Percentiles rank a stretch among this genome's conserved stretches.
Conservation (phyloP, 495 filamentous ascomycete species). For the Penicillium crystallinum region DNA sequence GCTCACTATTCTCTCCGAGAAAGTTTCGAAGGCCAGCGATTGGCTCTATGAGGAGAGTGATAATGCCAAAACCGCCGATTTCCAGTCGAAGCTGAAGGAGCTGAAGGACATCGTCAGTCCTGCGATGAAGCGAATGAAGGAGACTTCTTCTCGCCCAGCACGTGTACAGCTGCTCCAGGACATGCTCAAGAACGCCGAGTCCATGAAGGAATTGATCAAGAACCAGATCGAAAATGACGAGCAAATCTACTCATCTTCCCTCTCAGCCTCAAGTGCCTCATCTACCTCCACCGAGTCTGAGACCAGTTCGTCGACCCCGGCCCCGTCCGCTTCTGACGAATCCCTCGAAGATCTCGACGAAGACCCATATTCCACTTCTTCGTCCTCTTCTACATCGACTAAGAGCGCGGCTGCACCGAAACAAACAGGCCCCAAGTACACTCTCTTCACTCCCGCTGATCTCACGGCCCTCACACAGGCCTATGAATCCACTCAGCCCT, state of each 20-base stretch:
- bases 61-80: slow-evolving; percentile 62
- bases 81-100: slow-evolving; percentile 66
- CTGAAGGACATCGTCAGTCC: slow-evolving; percentile 67
- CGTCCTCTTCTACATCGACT: slow-evolving; percentile 24
- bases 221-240: slow-evolving; percentile 40
- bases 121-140: slow-evolving; percentile 61
- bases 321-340: slow-evolving; percentile 22
- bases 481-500: slow-evolving; percentile 42
- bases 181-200: slow-evolving; percentile 50
- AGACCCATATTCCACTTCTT: slow-evolving; percentile 35
- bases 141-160: slow-evolving; percentile 60
- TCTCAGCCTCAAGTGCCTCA: slow-evolving; percentile 26
- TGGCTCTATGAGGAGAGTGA: slow-evolving; percentile 89
- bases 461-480: slow-evolving; percentile 42
- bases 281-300: slow-evolving; percentile 19
- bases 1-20: slow-evolving; percentile 55
- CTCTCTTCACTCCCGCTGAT: slow-evolving; percentile 48
- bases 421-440: slow-evolving; percentile 36
- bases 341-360: slow-evolving; percentile 38
- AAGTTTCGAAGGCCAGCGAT: slow-evolving; percentile 63
- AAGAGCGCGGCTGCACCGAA: slow-evolving; percentile 28
- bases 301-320: slow-evolving; percentile 21
- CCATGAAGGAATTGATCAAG: slow-evolving; percentile 41
- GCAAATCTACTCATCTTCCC: slow-evolving; percentile 34
- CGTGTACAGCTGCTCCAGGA: slow-evolving; percentile 58